Evolutionary conservation across 257 asterid genomes (phyloP).

Genomic region (Craterostigma plantagineum): DNA sequence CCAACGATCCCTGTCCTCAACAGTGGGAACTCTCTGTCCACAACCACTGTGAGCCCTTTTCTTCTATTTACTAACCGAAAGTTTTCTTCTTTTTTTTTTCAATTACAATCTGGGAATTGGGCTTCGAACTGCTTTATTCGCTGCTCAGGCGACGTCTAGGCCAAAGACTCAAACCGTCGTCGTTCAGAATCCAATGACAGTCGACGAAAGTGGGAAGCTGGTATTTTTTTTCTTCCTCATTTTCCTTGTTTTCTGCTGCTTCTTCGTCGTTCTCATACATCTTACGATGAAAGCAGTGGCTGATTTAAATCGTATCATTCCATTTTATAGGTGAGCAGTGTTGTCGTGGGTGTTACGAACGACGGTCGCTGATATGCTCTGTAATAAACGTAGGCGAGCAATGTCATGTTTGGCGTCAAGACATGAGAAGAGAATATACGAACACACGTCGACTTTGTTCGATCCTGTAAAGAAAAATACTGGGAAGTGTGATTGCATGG

Average conservation of each 20-base stretch:
- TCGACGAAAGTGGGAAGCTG: conserved; percentile 48
- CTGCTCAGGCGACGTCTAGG: conserved; percentile 21
- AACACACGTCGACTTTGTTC: too few species aligned
- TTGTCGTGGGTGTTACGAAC: too few species aligned
- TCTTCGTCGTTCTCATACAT: not conserved
- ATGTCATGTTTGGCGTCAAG: too few species aligned
- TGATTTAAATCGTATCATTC: conserved; percentile 1
- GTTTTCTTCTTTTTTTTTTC: not conserved
- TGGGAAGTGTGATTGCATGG: too few species aligned
- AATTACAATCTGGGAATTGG: not conserved
- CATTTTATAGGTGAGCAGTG: conserved; percentile 76
- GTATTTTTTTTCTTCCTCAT: conserved; percentile 17
- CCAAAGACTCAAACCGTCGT: conserved; percentile 51
- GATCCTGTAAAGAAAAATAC: too few species aligned
- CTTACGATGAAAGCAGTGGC: not conserved
- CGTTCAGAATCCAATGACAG: conserved; percentile 44
- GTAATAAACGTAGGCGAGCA: too few species aligned
- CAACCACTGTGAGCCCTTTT: conserved; percentile 17
- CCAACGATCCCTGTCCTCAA: too few species aligned
- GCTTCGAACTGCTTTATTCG: conserved; percentile 5
- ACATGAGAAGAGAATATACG: too few species aligned
- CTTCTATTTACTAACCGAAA: conserved; percentile 1
- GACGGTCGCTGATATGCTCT: too few species aligned
- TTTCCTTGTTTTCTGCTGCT: not conserved
- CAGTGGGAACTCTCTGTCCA: conserved; percentile 24